A percentile compares a stretch with the other conserved stretches of the same genome.
These are phyloP conservation scores for Ceratobasidium sp. DNA, from an alignment of 1,284 basidiomycete genomes.

Conservation along the genomic window DNA sequence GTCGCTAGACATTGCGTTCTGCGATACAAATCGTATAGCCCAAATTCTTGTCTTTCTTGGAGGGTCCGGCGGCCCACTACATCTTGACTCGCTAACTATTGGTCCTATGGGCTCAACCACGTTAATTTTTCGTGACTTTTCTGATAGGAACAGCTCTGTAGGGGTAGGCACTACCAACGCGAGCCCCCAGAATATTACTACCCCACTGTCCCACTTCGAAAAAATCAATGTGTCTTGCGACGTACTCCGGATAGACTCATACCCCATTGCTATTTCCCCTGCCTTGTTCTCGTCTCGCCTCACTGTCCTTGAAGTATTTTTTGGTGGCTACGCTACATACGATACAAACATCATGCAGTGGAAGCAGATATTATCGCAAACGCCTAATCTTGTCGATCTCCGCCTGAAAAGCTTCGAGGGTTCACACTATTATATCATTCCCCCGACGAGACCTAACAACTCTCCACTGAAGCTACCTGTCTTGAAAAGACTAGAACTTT, in stretches of 20 bases:
- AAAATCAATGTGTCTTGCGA: background rate
- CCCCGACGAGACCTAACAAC: too few relatives aligned
- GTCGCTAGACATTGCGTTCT: constrained; percentile 13
- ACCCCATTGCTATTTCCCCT: background rate
- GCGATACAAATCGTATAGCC: background rate
- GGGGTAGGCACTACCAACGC: background rate
- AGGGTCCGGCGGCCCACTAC: background rate
- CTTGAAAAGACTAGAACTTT: too few relatives aligned
- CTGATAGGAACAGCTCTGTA: background rate
- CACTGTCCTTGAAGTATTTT: too few relatives aligned
- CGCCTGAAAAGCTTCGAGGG: too few relatives aligned
- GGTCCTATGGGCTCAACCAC: background rate
- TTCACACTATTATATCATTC: too few relatives aligned
- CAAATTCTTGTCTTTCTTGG: constrained; percentile 1
- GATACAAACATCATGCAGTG: too few relatives aligned
- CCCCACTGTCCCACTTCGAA: background rate
- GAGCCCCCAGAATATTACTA: background rate
- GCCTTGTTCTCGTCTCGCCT: constrained; percentile 6
- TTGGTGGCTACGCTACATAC: too few relatives aligned
- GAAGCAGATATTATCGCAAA: too few relatives aligned
- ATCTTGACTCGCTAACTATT: constrained; percentile 8
- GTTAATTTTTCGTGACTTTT: background rate
- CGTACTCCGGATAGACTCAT: constrained; percentile 1
- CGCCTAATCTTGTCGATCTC: too few relatives aligned
- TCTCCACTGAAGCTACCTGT: too few relatives aligned